These are phyloP conservation scores for Monilinia fructigena DNA, from an alignment of 2,329 filamentous ascomycete genomes.

Conservation along the genomic window DNA sequence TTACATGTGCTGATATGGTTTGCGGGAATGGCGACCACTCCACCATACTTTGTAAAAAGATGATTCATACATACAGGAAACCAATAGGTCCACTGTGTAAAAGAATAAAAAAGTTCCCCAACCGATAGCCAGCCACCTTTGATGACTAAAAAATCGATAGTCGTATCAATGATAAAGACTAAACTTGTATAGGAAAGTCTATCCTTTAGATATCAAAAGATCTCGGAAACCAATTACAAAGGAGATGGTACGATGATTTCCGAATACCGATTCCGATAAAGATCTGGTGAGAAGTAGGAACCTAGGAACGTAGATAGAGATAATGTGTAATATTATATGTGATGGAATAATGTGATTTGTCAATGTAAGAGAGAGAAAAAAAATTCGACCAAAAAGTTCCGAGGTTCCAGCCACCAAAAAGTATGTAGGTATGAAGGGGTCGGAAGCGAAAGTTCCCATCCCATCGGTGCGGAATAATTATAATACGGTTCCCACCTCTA, in stretches of 20 bases:
- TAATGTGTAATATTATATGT: not conserved
- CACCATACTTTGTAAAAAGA: not conserved
- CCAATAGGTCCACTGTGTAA: not conserved
- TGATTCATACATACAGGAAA: not conserved
- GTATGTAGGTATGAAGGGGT: not conserved
- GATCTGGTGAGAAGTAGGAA: not conserved
- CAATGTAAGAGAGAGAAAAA: not conserved
- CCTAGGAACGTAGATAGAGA: not conserved
- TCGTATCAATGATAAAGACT: not conserved
- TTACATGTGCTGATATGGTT: slow-evolving; percentile 5
- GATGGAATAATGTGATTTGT: slow-evolving; percentile 11
- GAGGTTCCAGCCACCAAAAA: no score
- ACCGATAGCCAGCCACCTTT: not conserved
- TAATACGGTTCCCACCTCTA: not conserved
- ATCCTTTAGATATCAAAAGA: not conserved
- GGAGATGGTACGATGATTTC: not conserved
- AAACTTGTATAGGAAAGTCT: not conserved
- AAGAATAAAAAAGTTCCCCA: not conserved
- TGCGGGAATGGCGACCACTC: no score
- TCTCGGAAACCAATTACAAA: not conserved
- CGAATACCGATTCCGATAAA: slow-evolving; percentile 12
- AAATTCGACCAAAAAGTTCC: no score
- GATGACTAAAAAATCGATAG: no score
- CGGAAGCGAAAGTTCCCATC: not conserved
- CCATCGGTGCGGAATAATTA: slow-evolving; percentile 1